These are phyloP conservation scores for Candida glucosophila DNA, from an alignment of 1,139 yeast genomes.

Conservation along the genomic window DNA sequence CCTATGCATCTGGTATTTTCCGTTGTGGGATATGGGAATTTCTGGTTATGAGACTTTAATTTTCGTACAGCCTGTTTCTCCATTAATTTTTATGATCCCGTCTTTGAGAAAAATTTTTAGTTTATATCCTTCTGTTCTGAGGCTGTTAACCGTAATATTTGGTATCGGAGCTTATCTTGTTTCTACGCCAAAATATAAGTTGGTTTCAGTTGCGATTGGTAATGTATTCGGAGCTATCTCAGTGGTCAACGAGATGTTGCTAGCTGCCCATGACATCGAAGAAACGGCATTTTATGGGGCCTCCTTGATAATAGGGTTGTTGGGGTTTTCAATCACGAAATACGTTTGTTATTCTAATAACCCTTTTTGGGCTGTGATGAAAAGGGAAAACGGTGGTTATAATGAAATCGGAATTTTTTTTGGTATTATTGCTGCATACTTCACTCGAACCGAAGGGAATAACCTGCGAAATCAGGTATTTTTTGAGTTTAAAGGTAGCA, in stretches of 20 bases:
- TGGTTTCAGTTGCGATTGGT: slow-evolving; percentile 61
- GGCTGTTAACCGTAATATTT: slow-evolving; percentile 49
- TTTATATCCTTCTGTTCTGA: slow-evolving; percentile 35
- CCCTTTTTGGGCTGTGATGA: slow-evolving; percentile 96
- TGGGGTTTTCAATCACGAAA: slow-evolving; percentile 66
- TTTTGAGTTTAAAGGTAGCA: slow-evolving; percentile 25
- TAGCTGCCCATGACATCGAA: too few relatives aligned
- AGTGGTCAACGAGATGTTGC: slow-evolving; percentile 49
- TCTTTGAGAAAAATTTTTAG: slow-evolving; percentile 35
- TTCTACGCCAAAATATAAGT: slow-evolving; percentile 58
- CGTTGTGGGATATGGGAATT: slow-evolving; percentile 96
- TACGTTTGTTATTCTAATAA: slow-evolving; percentile 75
- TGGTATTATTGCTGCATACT: slow-evolving; percentile 57
- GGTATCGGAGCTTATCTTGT: slow-evolving; percentile 75
- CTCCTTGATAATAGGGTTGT: slow-evolving; percentile 64
- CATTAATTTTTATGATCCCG: slow-evolving; percentile 49
- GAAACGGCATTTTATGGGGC: slow-evolving; percentile 46
- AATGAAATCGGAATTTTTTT: slow-evolving; percentile 62
- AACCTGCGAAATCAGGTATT: too few relatives aligned
- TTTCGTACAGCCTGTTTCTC: slow-evolving; percentile 43
- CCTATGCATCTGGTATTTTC: slow-evolving; percentile 91
- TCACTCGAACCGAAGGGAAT: slow-evolving; percentile 20
- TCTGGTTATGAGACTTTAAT: slow-evolving; percentile 85
- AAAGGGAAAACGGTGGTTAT: slow-evolving; percentile 77
- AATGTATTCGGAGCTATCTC: slow-evolving; percentile 55